Base-by-base conservation (phyloP, 768 basidiomycete species). In the Calvatia gigantea region DNA sequence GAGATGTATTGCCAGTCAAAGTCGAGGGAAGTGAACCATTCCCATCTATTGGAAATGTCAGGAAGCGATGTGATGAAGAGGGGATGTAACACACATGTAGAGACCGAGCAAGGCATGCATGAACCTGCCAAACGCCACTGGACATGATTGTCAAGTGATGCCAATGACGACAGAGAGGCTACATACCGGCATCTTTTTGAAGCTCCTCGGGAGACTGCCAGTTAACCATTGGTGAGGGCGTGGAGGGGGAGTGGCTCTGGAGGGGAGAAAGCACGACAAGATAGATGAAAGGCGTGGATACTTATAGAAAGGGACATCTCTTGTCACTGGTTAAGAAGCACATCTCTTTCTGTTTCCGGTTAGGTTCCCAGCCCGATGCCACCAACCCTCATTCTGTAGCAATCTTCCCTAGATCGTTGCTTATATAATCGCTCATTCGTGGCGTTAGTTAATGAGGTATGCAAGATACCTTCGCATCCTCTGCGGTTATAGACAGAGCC, bases 1-100 rank as follows among this genome's bases (percentile, higher is more conserved):
- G 76, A 70, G 60, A 88, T 61, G 59, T 79, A 81, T 56, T 81
- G 72, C 82, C 81, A 86, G 67, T 88, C 86, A 61, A 87, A 88
- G 55, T 75, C 63, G 54, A 86, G 65, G 21, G 84, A 84, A 8
- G 78, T 80, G 59, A 78, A 74, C 70, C 82, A 84, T 66, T 88
- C 86, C 85, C 86, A 87, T 45, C 85, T 87, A 60, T 55, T 46
- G 27, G 38, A 59, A 42, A 19, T 32, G 2, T 17, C 38, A 29
- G n/a, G 39, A 32, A 38, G 8, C 39, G 32, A 37, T 54, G n/a
- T 37, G 21, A 38, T 41, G 56, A 17, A 38, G 29, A 9, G 51
- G 31, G 33, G 23, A 15, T 39, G 38, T 35, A 17, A 72, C 79
- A 56, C 60, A 79, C 84, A 83, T 74, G 61, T 86, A 87, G 19